Evolutionary conservation across 805 yeast genomes (phyloP).

Genomic region (Blastobotrys americana): DNA sequence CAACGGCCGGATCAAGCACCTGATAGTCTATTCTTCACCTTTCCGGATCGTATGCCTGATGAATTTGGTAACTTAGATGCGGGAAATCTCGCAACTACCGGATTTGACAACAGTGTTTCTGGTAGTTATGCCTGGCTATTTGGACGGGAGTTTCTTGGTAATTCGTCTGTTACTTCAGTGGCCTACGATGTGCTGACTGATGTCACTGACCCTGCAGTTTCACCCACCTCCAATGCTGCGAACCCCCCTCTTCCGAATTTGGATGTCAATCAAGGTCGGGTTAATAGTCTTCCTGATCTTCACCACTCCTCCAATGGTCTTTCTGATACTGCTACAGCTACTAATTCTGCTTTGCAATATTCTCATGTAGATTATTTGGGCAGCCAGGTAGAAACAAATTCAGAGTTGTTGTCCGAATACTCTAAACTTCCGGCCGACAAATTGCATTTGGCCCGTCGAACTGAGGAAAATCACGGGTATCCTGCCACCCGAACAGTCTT

Average conservation of each 20-base stretch:
- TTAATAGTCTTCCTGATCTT: neutral
- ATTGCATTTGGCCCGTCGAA: neutral
- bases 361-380: conserved; percentile 1
- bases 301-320: neutral
- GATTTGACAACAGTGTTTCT: conserved; percentile 17
- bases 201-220: neutral
- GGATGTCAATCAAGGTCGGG: neutral
- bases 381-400: conserved; percentile 1
- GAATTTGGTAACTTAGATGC: conserved; percentile 6
- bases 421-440: neutral
- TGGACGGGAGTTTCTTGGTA: conserved; percentile 20
- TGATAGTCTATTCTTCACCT: neutral
- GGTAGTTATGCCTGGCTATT: conserved; percentile 27
- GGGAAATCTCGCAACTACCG: neutral
- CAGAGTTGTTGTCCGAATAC: neutral
- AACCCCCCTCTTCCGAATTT: neutral
- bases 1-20: neutral
- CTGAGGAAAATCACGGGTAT: neutral
- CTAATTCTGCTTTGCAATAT: neutral
- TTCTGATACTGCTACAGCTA: neutral
- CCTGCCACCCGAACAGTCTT: conserved; percentile 4
- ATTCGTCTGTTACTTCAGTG: conserved; percentile 2
- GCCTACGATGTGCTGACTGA: conserved; percentile 9
- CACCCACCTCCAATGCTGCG: neutral
- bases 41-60: conserved; percentile 5